Base-by-base conservation (phyloP, 352 stramenopile species). In the Globisporangium cylindrosporum region DNA sequence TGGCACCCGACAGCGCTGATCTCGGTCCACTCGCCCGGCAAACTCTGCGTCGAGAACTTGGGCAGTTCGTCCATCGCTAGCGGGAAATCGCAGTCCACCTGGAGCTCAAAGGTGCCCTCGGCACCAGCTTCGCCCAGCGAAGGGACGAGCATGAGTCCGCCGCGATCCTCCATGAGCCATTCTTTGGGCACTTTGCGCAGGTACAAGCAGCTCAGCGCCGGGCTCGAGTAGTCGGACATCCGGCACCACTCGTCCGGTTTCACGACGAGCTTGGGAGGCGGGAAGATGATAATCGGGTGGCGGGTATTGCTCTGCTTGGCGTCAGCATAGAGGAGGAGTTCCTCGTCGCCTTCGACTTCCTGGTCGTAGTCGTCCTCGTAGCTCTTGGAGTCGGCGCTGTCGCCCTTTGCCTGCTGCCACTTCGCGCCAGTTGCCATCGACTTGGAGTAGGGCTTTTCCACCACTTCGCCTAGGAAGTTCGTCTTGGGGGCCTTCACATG, bases 81-180 rank as follows among this genome's bases (percentile, higher is more conserved):
- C 15, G 86, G 79, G 32, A 89, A 82, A 63, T 97, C 88, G 59
- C 76, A 89, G 67, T 97, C 89, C 8, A 97, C 80, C 62, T 97
- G 89, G n/a, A 97, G 56, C 34, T 94, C 87, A 63, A 93, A 97
- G 6, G 80, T 81, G 3, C 86, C 90, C 59, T 94, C 86, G 0
- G 74, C 72, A 12, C 79, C 82, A 43, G 77, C 67, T 61, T 97
- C 89, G 6, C 84, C 88, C 3, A 97, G 74, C 20, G 86, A 90
- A 12, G 91, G 91, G 18, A 95, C 77, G 24, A 96, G 60, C 55
- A 96, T 66, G 3, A 96, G 66, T 0, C 89, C 84, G 43, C 80
- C 78, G 14, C 74, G 72, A 43, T 72, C 78, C 46, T 76, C 69
- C 5, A 84, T 57, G 6, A 94, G 66, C 79, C 82, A 92, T 38